Evolutionary conservation across 306 rosid species (phyloP).

Genomic region (Styphnolobium japonicum): DNA sequence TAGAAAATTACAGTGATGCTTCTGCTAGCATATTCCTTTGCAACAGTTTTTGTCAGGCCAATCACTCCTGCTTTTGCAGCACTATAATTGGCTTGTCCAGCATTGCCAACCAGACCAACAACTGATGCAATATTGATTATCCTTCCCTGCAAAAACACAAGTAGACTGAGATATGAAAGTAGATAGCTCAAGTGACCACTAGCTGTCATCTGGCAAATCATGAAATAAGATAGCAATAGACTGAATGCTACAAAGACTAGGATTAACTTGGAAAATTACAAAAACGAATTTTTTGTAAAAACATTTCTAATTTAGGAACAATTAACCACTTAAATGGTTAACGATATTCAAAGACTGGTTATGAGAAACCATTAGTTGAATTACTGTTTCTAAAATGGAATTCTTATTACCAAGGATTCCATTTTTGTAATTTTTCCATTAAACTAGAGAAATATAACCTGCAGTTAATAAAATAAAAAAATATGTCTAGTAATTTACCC

Average conservation of each 20-base stretch:
- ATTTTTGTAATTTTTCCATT: not conserved
- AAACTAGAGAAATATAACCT: not conserved
- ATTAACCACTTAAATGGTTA: not conserved
- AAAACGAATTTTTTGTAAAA: not conserved
- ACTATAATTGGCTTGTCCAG: constrained; percentile 96
- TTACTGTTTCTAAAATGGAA: not conserved
- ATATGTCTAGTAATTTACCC: not conserved
- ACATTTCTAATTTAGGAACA: not conserved
- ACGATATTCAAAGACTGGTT: not conserved
- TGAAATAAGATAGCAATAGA: constrained; percentile 2
- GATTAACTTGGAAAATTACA: not conserved
- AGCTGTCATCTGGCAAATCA: not conserved
- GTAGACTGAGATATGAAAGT: not conserved
- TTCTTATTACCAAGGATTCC: not conserved
- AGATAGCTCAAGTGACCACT: not conserved
- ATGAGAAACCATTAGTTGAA: not conserved
- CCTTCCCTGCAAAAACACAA: constrained; percentile 70
- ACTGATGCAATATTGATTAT: constrained; percentile 92
- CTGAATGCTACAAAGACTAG: not conserved
- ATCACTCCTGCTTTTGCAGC: constrained; percentile 99
- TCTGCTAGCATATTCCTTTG: constrained; percentile 90
- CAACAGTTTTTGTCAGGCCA: constrained; percentile 87
- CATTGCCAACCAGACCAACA: constrained; percentile 91
- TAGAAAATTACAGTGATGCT: constrained; percentile 63
- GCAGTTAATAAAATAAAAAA: not conserved